These are phyloP conservation scores for Hsuehochloa calcarea DNA, from an alignment of 176 grass and related monocot genomes.

Conservation along the genomic window DNA sequence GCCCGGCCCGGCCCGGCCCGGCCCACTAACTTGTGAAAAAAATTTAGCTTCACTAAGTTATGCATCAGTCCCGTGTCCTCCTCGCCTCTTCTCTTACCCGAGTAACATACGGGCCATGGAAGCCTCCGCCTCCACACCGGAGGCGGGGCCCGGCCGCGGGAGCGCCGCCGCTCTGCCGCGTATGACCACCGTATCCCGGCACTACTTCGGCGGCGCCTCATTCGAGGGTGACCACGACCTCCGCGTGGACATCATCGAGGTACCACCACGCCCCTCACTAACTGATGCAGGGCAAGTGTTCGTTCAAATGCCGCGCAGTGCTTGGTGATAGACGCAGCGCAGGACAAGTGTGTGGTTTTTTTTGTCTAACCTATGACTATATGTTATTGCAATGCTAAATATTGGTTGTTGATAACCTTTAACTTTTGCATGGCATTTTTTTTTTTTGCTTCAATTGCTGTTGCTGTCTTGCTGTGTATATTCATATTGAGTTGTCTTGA, in stretches of 20 bases:
- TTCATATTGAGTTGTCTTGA: neutral
- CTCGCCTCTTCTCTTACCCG: too few species aligned
- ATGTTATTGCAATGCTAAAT: neutral
- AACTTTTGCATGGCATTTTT: neutral
- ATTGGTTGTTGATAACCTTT: neutral
- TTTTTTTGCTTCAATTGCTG: neutral
- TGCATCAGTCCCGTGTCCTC: too few species aligned
- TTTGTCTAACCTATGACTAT: too few species aligned
- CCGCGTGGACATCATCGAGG: slow-evolving; percentile 73
- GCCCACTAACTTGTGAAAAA: too few species aligned
- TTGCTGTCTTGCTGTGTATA: neutral
- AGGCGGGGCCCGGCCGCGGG: neutral
- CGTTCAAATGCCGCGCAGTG: slow-evolving; percentile 11
- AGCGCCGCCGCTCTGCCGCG: neutral
- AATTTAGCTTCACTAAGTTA: too few species aligned
- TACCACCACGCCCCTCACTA: neutral
- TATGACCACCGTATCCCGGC: slow-evolving; percentile 57
- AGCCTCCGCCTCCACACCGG: neutral
- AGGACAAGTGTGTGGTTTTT: neutral
- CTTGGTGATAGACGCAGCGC: neutral
- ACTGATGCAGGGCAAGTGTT: neutral
- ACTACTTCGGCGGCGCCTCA: slow-evolving; percentile 70
- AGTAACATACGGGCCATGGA: neutral
- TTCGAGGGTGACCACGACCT: slow-evolving; percentile 48
- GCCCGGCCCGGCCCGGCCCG: too few species aligned